A percentile compares a stretch with the other conserved stretches of the same genome.
Conservation (phyloP, 768 basidiomycete species). For the Butyriboletus loyo region DNA sequence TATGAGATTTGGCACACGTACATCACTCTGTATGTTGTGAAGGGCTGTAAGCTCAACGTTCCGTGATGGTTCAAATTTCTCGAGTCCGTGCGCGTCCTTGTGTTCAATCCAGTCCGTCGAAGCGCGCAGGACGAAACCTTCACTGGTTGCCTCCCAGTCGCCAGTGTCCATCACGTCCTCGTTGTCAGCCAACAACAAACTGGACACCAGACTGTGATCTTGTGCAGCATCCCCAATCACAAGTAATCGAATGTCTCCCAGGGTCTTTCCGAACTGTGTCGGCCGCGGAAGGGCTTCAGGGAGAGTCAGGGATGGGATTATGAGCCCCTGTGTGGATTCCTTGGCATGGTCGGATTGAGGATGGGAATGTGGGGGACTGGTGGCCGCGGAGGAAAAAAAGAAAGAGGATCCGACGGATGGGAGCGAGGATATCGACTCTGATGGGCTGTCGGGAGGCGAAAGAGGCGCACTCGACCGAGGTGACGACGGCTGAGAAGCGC, state of each 20-base stretch:
- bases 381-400: slow-evolving; percentile 74
- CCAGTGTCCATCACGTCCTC: slow-evolving; percentile 66
- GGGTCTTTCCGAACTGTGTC: slow-evolving; percentile 64
- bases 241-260: slow-evolving; percentile 59
- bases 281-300: slow-evolving; percentile 61
- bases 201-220: slow-evolving; percentile 37
- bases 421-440: slow-evolving; percentile 63
- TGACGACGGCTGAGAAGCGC: slow-evolving; percentile 43
- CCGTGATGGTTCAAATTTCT: slow-evolving; percentile 60
- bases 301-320: slow-evolving; percentile 67
- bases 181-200: slow-evolving; percentile 57
- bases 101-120: slow-evolving; percentile 76
- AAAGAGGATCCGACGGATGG: slow-evolving; percentile 73
- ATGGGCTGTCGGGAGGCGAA: slow-evolving; percentile 62
- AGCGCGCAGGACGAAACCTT: slow-evolving; percentile 48
- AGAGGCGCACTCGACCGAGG: slow-evolving; percentile 49
- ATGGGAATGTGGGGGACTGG: slow-evolving; percentile 56
- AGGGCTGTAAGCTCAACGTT: slow-evolving; percentile 61
- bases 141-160: slow-evolving; percentile 49
- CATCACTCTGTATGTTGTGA: slow-evolving; percentile 44
- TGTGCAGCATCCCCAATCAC: slow-evolving; percentile 46
- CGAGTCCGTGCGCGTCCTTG: slow-evolving; percentile 59
- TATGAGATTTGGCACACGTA: slow-evolving; percentile 33
- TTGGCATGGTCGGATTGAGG: slow-evolving; percentile 39
- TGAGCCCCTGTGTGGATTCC: slow-evolving; percentile 50